Conservation (phyloP, 768 basidiomycete genomes). For the Phylloporus arenicola region DNA sequence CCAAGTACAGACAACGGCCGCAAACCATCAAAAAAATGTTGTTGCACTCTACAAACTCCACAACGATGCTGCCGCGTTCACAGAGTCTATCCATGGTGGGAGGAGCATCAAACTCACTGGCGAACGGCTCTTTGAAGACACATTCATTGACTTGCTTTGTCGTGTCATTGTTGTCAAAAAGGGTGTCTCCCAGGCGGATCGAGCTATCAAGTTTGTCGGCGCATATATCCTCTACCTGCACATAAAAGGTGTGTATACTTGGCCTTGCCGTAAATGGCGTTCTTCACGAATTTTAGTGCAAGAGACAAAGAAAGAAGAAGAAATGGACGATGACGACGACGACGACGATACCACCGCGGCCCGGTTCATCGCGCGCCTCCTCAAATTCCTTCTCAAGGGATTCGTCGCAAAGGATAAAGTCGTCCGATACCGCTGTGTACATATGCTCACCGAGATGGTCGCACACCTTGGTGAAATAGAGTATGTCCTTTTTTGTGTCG, state of each 20-base stretch:
- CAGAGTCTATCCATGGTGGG: constrained; percentile 45
- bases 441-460: constrained; percentile 75
- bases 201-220: constrained; percentile 76
- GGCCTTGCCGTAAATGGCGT: not conserved
- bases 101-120: constrained; percentile 56
- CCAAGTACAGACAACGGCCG: constrained; percentile 67
- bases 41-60: constrained; percentile 81
- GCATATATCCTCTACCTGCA: constrained; percentile 72
- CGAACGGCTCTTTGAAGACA: constrained; percentile 69
- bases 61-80: constrained; percentile 50
- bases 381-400: constrained; percentile 71
- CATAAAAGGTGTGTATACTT: constrained; percentile 55
- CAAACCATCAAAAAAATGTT: constrained; percentile 88
- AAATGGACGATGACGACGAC: constrained; percentile 43
- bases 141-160: constrained; percentile 54
- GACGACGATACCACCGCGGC: constrained; percentile 67
- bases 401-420: constrained; percentile 84
- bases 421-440: constrained; percentile 74
- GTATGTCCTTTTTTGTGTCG: constrained; percentile 39
- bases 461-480: constrained; percentile 79
- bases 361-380: constrained; percentile 60
- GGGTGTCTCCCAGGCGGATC: constrained; percentile 68
- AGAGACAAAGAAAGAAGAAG: constrained; percentile 31
- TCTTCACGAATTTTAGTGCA: constrained; percentile 26
- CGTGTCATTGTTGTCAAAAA: constrained; percentile 72